A percentile compares a stretch with the other conserved stretches of the same genome.
Evolutionary conservation across 2,329 filamentous ascomycete genomes (phyloP).

Genomic region (Stachybotrys elegans): DNA sequence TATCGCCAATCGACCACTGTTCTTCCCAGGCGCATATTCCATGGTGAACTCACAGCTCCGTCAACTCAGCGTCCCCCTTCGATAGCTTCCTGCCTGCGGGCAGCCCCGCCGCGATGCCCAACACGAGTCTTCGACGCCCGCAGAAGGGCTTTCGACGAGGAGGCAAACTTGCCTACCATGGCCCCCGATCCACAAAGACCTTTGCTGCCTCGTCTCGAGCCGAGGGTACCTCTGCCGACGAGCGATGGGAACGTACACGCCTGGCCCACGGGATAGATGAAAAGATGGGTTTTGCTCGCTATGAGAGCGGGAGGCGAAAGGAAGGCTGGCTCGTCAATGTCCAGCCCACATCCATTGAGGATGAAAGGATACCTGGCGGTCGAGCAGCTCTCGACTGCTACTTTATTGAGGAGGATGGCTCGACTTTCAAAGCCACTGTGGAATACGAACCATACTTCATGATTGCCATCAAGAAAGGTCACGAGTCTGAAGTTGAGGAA

Average conservation of each 20-base stretch:
- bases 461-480: conserved; percentile 80
- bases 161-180: conserved; percentile 67
- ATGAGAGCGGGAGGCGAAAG: conserved; percentile 76
- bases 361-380: conserved; percentile 77
- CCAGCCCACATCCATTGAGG: conserved; percentile 82
- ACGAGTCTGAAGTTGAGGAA: conserved; percentile 91
- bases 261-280: conserved; percentile 90
- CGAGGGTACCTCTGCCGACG: conserved; percentile 86
- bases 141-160: conserved; percentile 64
- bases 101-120: conserved; percentile 45
- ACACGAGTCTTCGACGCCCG: conserved; percentile 54
- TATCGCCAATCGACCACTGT: no score
- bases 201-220: conserved; percentile 73
- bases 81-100: conserved; percentile 3
- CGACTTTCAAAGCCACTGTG: conserved; percentile 91
- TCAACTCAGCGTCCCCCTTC: neutral
- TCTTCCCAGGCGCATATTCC: no score
- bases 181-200: conserved; percentile 63
- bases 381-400: conserved; percentile 93
- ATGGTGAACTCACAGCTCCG: neutral
- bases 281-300: conserved; percentile 86
- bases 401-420: conserved; percentile 85
- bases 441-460: conserved; percentile 97
- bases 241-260: conserved; percentile 81
- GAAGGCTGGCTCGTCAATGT: conserved; percentile 95